Evolutionary conservation across 2,329 filamentous ascomycete species (phyloP).

Genomic region (Trichoderma koningiopsis): DNA sequence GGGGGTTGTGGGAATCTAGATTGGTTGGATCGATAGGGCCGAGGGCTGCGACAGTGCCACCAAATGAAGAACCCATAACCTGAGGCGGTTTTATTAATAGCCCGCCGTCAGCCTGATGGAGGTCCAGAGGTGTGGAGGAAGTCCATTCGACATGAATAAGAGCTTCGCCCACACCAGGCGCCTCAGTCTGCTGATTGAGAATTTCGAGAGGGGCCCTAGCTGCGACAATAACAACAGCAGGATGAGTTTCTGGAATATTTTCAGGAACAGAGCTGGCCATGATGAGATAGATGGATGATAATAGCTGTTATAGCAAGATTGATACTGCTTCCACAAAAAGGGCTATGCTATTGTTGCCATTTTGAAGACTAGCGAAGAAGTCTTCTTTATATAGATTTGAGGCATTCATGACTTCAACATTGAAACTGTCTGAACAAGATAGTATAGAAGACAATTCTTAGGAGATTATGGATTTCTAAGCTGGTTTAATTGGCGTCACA

Average conservation of each 20-base stretch:
- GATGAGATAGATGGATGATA: neutral
- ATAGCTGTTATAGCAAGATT: neutral
- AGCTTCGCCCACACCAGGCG: conserved; percentile 47
- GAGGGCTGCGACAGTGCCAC: conserved; percentile 55
- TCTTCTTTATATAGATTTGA: neutral
- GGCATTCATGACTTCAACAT: neutral
- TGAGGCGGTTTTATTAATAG: conserved; percentile 54
- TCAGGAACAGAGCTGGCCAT: neutral
- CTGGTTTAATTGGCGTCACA: neutral
- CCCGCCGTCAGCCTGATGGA: conserved; percentile 63
- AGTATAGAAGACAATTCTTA: neutral
- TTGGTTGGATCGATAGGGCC: conserved; percentile 55
- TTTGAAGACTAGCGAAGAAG: neutral
- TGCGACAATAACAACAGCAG: neutral
- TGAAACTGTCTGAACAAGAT: neutral
- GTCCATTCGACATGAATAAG: conserved; percentile 59
- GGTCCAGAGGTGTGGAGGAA: conserved; percentile 61
- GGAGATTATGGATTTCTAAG: neutral
- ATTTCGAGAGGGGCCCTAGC: neutral
- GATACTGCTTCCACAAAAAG: neutral
- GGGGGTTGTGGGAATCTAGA: conserved; percentile 44
- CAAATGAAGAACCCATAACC: conserved; percentile 53
- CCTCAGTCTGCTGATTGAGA: neutral
- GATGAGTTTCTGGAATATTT: neutral
- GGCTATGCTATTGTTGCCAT: neutral